phyloP scores from a whole-genome alignment of 2,329 filamentous ascomycete species.

The Aureobasidium vineae region DNA sequence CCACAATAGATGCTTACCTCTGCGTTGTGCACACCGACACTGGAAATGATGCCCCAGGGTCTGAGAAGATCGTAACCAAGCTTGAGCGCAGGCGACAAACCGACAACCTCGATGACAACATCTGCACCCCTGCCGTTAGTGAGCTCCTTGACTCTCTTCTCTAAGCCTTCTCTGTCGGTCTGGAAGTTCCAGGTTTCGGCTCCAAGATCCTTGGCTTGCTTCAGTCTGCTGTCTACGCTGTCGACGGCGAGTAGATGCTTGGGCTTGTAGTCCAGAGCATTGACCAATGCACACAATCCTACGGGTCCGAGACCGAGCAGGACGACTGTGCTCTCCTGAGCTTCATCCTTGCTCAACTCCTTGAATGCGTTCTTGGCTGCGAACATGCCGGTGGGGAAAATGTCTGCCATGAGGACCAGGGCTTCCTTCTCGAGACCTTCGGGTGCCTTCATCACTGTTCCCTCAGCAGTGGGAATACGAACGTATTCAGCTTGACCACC shows the following conservation, averaged over 20 bases:
- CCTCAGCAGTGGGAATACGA: constrained; percentile 75
- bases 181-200: constrained; percentile 81
- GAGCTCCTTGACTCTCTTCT: constrained; percentile 67
- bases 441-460: constrained; percentile 73
- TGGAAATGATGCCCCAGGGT: constrained; percentile 51
- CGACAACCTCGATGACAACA: constrained; percentile 64
- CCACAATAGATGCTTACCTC: constrained; percentile 40
- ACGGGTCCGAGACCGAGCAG: constrained; percentile 78
- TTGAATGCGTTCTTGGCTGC: constrained; percentile 76
- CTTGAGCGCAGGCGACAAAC: constrained; percentile 49
- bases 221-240: constrained; percentile 54
- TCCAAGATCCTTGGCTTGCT: constrained; percentile 57
- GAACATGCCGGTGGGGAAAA: constrained; percentile 82
- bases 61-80: constrained; percentile 51
- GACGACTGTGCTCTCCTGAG: constrained; percentile 68
- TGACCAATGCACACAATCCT: constrained; percentile 78
- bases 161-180: constrained; percentile 62
- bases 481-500: constrained; percentile 47
- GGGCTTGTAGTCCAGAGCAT: constrained; percentile 71
- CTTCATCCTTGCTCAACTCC: constrained; percentile 56
- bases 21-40: constrained; percentile 51
- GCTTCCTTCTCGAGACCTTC: constrained; percentile 68
- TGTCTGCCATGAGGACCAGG: constrained; percentile 86
- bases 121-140: constrained; percentile 82
- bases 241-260: constrained; percentile 77